These are phyloP conservation scores for Torulaspora gathmanii DNA, from an alignment of 805 yeast genomes.

Conservation along the genomic window DNA sequence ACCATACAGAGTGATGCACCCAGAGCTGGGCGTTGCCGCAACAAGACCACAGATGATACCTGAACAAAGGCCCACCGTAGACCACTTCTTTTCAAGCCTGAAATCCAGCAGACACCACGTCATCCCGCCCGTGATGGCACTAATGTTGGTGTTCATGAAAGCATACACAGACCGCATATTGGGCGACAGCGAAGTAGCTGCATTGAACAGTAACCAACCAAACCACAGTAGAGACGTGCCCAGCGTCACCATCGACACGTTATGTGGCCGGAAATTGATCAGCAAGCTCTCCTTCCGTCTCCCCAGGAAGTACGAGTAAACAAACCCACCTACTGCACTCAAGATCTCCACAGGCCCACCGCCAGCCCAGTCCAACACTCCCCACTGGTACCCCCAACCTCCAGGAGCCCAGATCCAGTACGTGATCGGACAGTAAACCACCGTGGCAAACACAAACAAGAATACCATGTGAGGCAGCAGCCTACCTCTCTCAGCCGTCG, in stretches of 20 bases:
- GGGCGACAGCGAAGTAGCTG: slow-evolving; percentile 81
- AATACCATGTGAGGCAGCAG: slow-evolving; percentile 80
- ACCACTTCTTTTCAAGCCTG: slow-evolving; percentile 84
- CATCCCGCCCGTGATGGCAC: slow-evolving; percentile 87
- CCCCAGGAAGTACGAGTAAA: slow-evolving; percentile 74
- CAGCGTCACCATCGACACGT: slow-evolving; percentile 81
- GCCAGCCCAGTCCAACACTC: slow-evolving; percentile 94
- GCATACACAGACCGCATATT: slow-evolving; percentile 81
- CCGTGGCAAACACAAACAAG: slow-evolving; percentile 80
- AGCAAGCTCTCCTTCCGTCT: slow-evolving; percentile 68
- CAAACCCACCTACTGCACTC: slow-evolving; percentile 88
- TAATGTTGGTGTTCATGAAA: slow-evolving; percentile 82
- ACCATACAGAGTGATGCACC: slow-evolving; percentile 87
- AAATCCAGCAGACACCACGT: slow-evolving; percentile 90
- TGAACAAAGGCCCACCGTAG: slow-evolving; percentile 91
- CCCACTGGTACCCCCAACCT: slow-evolving; percentile 94
- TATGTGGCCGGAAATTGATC: slow-evolving; percentile 91
- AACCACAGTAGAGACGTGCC: slow-evolving; percentile 87
- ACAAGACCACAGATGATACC: slow-evolving; percentile 94
- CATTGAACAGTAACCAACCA: slow-evolving; percentile 96
- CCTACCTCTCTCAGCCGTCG: slow-evolving; percentile 89
- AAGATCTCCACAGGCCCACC: slow-evolving; percentile 96
- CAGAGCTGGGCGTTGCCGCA: slow-evolving; percentile 95
- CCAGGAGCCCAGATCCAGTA: slow-evolving; percentile 92
- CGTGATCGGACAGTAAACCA: slow-evolving; percentile 91